Conservation (phyloP, 345 rosid species). For the Eucalyptus curtisii region DNA sequence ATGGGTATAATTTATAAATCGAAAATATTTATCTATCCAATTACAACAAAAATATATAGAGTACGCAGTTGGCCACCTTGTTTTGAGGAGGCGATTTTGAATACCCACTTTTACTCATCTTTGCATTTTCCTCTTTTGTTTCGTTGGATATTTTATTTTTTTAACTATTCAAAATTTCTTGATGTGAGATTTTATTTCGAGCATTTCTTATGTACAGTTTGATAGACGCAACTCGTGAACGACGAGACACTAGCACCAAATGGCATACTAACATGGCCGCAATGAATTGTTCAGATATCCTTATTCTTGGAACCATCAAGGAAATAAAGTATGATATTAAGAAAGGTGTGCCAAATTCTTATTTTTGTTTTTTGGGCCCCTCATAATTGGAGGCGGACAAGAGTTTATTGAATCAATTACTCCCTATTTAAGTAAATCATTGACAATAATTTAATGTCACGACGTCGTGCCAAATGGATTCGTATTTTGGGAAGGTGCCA, state of each 20-base stretch:
- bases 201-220: background rate
- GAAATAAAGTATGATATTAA: background rate
- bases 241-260: background rate
- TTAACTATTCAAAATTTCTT: background rate
- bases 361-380: background rate
- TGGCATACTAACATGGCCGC: background rate
- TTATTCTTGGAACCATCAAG: background rate
- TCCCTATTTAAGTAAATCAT: background rate
- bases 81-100: background rate
- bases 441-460: background rate
- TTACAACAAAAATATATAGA: background rate
- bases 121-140: background rate
- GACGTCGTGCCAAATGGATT: background rate
- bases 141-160: background rate
- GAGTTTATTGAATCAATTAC: background rate
- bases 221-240: background rate
- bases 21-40: background rate
- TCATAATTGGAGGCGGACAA: background rate
- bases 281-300: background rate
- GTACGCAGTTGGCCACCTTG: background rate
- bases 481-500: background rate
- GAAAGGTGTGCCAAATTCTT: background rate
- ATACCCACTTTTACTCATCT: background rate
- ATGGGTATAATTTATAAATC: background rate
- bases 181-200: background rate